Evolutionary conservation across 2,329 filamentous ascomycete genomes (phyloP).

Genomic region (Xylariaceae sp.): DNA sequence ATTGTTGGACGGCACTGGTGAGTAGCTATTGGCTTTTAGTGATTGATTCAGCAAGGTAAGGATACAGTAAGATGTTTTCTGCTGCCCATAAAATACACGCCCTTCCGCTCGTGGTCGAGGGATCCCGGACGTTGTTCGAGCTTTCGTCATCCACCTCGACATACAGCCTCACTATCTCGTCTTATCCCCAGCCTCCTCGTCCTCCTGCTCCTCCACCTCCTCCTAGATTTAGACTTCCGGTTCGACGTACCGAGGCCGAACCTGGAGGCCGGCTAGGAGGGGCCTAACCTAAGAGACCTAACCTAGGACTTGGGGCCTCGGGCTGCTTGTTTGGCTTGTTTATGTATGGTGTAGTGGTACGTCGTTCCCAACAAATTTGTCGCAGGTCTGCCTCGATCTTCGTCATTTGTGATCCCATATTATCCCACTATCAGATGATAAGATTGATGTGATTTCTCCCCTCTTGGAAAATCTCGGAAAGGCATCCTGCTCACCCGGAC

Average conservation of each 20-base stretch:
- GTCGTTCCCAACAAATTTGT: too few relatives aligned
- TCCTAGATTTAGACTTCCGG: not conserved
- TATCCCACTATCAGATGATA: conserved; percentile 3
- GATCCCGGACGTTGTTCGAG: not conserved
- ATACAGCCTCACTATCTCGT: not conserved
- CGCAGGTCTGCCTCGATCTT: not conserved
- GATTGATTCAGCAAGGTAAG: too few relatives aligned
- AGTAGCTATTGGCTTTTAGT: not conserved
- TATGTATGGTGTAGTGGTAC: not conserved
- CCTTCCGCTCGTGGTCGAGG: too few relatives aligned
- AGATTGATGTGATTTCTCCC: conserved; percentile 13
- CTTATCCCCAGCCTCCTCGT: not conserved
- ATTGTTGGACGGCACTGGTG: not conserved
- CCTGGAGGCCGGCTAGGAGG: not conserved
- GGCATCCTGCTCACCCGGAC: conserved; percentile 13
- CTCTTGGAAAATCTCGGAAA: conserved; percentile 8
- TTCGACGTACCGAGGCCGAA: not conserved
- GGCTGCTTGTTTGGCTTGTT: conserved; percentile 1
- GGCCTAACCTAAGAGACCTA: not conserved
- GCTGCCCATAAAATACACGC: too few relatives aligned
- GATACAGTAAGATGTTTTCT: too few relatives aligned
- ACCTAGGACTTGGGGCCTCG: not conserved
- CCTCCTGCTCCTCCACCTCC: not conserved
- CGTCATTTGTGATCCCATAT: not conserved
- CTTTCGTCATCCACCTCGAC: not conserved